A percentile compares a stretch with the other conserved stretches of the same genome.
These are phyloP conservation scores for Cryptococcus sp. DNA, from an alignment of 1,284 basidiomycete species.

Conservation along the genomic window DNA sequence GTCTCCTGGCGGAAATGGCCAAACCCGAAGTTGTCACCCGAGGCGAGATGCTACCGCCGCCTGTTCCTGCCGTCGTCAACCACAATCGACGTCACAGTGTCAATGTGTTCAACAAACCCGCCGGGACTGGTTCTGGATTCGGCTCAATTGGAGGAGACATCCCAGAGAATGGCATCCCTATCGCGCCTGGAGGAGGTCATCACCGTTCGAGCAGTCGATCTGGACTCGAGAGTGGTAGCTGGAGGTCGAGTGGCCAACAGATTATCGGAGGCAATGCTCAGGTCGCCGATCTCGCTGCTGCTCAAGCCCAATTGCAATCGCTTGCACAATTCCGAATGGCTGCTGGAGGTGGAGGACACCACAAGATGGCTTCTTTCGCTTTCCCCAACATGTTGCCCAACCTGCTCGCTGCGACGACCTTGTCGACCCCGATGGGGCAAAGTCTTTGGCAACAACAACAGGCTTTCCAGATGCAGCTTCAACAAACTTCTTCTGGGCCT, in stretches of 20 bases:
- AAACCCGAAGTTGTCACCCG: neutral
- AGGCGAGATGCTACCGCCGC: conserved; percentile 27
- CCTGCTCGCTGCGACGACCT: conserved; percentile 90
- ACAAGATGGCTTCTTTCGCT: conserved; percentile 94
- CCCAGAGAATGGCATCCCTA: conserved; percentile 33
- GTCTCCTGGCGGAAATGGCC: neutral
- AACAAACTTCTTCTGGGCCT: conserved; percentile 75
- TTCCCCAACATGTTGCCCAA: conserved; percentile 96
- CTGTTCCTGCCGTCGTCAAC: conserved; percentile 51
- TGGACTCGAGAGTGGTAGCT: conserved; percentile 58
- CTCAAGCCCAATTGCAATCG: conserved; percentile 87
- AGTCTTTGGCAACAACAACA: conserved; percentile 76
- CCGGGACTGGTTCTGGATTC: conserved; percentile 31
- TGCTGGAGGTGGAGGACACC: conserved; percentile 87
- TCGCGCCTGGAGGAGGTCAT: conserved; percentile 51
- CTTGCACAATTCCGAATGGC: conserved; percentile 95
- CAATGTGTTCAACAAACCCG: conserved; percentile 58
- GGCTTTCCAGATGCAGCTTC: conserved; percentile 71
- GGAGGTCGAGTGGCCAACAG: conserved; percentile 54
- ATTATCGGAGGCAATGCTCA: conserved; percentile 57
- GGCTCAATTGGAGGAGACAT: conserved; percentile 25
- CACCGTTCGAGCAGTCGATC: conserved; percentile 56
- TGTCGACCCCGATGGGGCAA: conserved; percentile 49
- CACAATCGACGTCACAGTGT: conserved; percentile 92
- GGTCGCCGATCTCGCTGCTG: conserved; percentile 78